phyloP scores from a whole-genome alignment of 2,329 filamentous ascomycete species.

The Calonectria pauciramosa region DNA sequence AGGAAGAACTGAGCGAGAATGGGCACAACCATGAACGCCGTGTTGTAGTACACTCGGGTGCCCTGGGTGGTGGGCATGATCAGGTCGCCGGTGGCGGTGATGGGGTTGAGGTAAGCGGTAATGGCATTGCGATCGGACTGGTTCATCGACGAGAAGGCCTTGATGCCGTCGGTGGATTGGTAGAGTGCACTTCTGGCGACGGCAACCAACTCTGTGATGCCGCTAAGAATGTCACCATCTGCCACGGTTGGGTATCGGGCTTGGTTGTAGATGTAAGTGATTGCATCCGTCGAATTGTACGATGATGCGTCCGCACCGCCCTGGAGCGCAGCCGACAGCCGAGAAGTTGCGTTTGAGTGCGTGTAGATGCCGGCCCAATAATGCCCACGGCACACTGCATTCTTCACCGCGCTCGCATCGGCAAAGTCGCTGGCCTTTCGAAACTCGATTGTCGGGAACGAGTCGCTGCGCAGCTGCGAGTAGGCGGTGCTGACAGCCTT shows the following conservation, averaged over 20 bases:
- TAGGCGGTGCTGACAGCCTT: conserved; percentile 49
- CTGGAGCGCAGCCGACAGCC: conserved; percentile 46
- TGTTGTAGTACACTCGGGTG: conserved; percentile 53
- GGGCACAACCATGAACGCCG: conserved; percentile 53
- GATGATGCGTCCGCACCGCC: conserved; percentile 36
- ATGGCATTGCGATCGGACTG: conserved; percentile 40
- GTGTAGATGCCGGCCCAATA: conserved; percentile 56
- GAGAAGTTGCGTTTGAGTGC: conserved; percentile 47
- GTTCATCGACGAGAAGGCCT: conserved; percentile 37
- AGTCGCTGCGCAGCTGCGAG: conserved; percentile 41
- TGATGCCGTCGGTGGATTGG: conserved; percentile 35
- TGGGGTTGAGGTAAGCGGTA: conserved; percentile 50
- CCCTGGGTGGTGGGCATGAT: conserved; percentile 53
- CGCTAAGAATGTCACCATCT: conserved; percentile 45
- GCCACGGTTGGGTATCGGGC: conserved; percentile 51
- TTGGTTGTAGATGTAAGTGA: conserved; percentile 55
- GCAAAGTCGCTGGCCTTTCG: conserved; percentile 42
- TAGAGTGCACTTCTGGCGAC: conserved; percentile 44
- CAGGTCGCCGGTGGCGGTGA: conserved; percentile 43
- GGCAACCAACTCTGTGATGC: conserved; percentile 45
- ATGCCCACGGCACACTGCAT: conserved; percentile 50
- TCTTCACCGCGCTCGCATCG: conserved; percentile 39
- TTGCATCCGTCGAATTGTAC: conserved; percentile 50
- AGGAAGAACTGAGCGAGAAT: conserved; percentile 49
- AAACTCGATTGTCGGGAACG: conserved; percentile 51